These are phyloP conservation scores for Kappamyces sp. DNA, from an alignment of 192 early-diverging fungal genomes.

Conservation along the genomic window DNA sequence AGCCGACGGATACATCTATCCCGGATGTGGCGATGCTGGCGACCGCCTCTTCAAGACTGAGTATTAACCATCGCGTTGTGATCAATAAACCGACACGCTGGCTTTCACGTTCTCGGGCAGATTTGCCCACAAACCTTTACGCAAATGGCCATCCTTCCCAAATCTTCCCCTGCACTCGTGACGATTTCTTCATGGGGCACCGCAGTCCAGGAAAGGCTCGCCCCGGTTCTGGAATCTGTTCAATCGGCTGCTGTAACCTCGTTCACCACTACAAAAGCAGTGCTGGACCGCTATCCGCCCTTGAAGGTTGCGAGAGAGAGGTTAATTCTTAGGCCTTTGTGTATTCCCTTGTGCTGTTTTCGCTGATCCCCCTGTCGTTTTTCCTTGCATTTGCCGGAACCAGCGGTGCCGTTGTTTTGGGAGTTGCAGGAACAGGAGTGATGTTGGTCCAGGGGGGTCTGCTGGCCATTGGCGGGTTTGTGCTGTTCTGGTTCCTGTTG, in stretches of 20 bases:
- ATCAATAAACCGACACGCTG: background rate
- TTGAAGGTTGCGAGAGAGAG: constrained; percentile 22
- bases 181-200: constrained; percentile 5
- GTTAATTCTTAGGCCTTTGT: constrained; percentile 30
- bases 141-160: constrained; percentile 12
- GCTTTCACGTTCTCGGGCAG: constrained; percentile 8
- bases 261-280: constrained; percentile 17
- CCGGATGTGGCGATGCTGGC: constrained; percentile 25
- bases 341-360: constrained; percentile 23
- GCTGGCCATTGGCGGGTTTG: constrained; percentile 32
- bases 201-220: constrained; percentile 5
- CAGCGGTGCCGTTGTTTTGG: constrained; percentile 22
- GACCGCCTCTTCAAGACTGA: constrained; percentile 20
- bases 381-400: constrained; percentile 28
- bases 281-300: constrained; percentile 35
- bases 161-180: constrained; percentile 6
- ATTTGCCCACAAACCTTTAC: background rate
- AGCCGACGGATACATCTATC: constrained; percentile 19
- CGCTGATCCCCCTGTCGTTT: constrained; percentile 27
- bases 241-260: constrained; percentile 11
- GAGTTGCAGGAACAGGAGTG: constrained; percentile 30
- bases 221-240: constrained; percentile 2
- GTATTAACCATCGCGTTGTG: background rate
- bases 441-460: constrained; percentile 36
- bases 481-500: constrained; percentile 33